Conservation (phyloP, 2,329 filamentous ascomycete species). For the Venturia asperata region DNA sequence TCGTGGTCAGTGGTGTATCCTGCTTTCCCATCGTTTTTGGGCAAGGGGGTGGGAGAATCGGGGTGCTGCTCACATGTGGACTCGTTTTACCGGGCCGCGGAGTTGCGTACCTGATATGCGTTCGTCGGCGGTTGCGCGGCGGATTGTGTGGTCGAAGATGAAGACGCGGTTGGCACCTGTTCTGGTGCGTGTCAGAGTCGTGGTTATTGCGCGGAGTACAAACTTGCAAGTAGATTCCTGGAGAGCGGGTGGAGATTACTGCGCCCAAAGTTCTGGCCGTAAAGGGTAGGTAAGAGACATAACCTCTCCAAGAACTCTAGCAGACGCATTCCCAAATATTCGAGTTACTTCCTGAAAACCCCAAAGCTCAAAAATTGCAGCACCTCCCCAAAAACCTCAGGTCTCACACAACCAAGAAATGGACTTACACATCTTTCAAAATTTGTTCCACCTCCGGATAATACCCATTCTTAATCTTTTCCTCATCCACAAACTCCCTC, state of each 20-base stretch:
- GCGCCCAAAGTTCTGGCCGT: too few relatives aligned
- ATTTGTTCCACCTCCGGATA: conserved; percentile 19
- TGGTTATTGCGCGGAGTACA: too few relatives aligned
- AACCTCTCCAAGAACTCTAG: too few relatives aligned
- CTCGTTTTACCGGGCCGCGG: conserved; percentile 7
- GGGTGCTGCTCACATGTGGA: background rate
- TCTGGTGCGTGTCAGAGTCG: conserved; percentile 1
- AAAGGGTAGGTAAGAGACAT: too few relatives aligned
- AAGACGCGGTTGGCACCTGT: conserved; percentile 16
- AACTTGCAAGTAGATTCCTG: background rate
- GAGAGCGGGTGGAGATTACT: background rate
- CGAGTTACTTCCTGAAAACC: too few relatives aligned
- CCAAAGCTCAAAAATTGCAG: too few relatives aligned
- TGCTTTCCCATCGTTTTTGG: too few relatives aligned
- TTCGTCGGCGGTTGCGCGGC: background rate
- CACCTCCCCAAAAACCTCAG: too few relatives aligned
- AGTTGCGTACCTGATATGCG: background rate
- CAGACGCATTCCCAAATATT: background rate
- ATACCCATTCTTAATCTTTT: conserved; percentile 19
- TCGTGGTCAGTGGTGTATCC: background rate
- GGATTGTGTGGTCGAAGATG: conserved; percentile 19
- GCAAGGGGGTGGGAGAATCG: too few relatives aligned
- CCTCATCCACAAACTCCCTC: conserved; percentile 17
- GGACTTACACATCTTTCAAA: conserved; percentile 20
- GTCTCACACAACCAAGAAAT: too few relatives aligned